These are phyloP conservation scores for Chernovozyma aurita DNA, from an alignment of 1,139 yeast species.

Conservation along the genomic window DNA sequence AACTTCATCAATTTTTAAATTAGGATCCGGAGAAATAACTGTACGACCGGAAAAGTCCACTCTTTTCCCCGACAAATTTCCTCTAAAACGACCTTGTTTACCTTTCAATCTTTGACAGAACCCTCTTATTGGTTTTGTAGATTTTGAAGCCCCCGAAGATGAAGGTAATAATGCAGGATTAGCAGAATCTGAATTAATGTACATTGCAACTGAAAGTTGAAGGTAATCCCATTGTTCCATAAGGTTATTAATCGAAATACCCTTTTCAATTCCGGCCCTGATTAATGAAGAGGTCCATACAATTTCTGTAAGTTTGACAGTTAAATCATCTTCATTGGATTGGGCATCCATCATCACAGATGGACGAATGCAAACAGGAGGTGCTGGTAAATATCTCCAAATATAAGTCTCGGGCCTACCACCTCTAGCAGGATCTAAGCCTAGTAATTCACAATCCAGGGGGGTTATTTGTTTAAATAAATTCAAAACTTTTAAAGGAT, in stretches of 20 bases:
- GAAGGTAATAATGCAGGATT: conserved; percentile 71
- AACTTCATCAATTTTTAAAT: conserved; percentile 88
- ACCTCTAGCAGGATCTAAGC: conserved; percentile 79
- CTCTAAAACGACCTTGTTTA: conserved; percentile 98
- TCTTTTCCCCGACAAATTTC: conserved; percentile 95
- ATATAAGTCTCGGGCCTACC: conserved; percentile 96
- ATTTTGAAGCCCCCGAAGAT: conserved; percentile 50
- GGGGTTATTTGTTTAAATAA: conserved; percentile 83
- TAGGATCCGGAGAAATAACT: conserved; percentile 98
- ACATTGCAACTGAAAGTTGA: conserved; percentile 94
- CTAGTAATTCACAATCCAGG: conserved; percentile 86
- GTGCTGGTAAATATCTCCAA: conserved; percentile 97
- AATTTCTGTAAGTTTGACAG: conserved; percentile 92
- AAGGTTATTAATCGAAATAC: conserved; percentile 83
- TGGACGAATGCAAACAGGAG: conserved; percentile 98
- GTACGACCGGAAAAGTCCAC: conserved; percentile 98
- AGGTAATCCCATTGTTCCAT: conserved; percentile 99
- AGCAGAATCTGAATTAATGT: conserved; percentile 95
- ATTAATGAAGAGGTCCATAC: conserved; percentile 94
- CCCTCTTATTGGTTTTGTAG: conserved; percentile 85
- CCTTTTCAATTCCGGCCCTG: conserved; percentile 91
- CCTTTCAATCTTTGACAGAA: conserved; percentile 97
- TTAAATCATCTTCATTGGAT: conserved; percentile 94
- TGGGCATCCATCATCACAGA: conserved; percentile 94
- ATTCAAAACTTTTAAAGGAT: conserved; percentile 85